Conservation (phyloP, 1,284 basidiomycete species). For the Pseudozyma tsukubaensis region DNA sequence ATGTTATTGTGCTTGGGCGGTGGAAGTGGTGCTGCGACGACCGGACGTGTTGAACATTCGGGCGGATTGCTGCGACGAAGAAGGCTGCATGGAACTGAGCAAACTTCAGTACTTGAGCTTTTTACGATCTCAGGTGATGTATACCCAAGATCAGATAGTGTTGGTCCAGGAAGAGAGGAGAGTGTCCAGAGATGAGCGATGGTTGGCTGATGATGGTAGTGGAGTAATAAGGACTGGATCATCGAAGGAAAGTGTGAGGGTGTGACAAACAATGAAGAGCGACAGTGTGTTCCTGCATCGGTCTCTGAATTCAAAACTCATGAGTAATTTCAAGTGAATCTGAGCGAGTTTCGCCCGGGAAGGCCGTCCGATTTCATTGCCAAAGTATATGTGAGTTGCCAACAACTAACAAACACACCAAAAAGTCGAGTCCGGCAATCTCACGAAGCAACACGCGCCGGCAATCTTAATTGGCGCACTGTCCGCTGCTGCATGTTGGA, state of each 20-base stretch:
- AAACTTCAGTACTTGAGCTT: constrained; percentile 20
- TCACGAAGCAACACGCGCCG: background rate
- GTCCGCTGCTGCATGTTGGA: background rate
- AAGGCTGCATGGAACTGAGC: constrained; percentile 32
- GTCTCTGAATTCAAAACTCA: too few relatives aligned
- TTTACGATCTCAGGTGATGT: background rate
- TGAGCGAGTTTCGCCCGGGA: too few relatives aligned
- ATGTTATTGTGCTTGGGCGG: constrained; percentile 36
- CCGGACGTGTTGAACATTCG: constrained; percentile 25
- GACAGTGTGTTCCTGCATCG: too few relatives aligned
- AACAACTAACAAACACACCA: too few relatives aligned
- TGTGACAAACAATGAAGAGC: too few relatives aligned
- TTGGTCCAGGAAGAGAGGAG: background rate
- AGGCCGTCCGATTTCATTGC: too few relatives aligned
- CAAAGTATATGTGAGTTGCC: too few relatives aligned
- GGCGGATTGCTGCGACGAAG: constrained; percentile 14
- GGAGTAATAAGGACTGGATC: too few relatives aligned
- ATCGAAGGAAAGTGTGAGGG: too few relatives aligned
- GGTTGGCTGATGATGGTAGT: too few relatives aligned
- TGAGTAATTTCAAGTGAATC: too few relatives aligned
- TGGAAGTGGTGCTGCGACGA: constrained; percentile 19
- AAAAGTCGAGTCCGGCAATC: constrained; percentile 3
- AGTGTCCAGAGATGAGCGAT: too few relatives aligned
- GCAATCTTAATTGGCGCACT: background rate
- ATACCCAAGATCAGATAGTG: constrained; percentile 11